phyloP scores from a whole-genome alignment of 2,329 filamentous ascomycete species.

The Ceratocystis alfenasii region DNA sequence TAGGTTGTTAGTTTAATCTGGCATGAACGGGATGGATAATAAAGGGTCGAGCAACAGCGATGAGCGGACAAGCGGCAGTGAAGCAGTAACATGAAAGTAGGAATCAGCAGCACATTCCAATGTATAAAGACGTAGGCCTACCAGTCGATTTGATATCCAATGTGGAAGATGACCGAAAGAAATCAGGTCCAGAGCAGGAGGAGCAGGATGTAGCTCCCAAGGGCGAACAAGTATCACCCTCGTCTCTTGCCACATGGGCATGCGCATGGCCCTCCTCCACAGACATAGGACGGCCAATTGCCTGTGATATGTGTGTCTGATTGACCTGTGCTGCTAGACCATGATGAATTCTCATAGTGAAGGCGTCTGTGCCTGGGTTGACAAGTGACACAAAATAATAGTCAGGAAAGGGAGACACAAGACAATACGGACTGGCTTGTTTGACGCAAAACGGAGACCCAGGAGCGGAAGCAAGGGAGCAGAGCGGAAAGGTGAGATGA shows the following conservation, averaged over 20 bases:
- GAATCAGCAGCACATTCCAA: background rate
- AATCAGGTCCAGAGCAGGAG: background rate
- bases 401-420: background rate
- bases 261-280: background rate
- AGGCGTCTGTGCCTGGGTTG: background rate
- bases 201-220: background rate
- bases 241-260: background rate
- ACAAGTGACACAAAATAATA: background rate
- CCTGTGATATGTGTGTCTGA: background rate
- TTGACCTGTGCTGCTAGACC: background rate
- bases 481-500: background rate
- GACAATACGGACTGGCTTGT: background rate
- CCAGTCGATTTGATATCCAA: background rate
- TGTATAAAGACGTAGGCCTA: background rate
- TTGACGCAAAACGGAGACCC: background rate
- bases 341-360: background rate
- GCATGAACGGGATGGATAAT: background rate
- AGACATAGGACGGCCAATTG: background rate
- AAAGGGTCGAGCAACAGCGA: background rate
- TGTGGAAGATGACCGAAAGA: background rate
- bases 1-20: background rate
- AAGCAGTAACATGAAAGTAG: background rate
- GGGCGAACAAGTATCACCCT: background rate
- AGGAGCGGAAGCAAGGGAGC: background rate
- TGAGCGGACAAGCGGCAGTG: background rate